Base-by-base conservation (phyloP, 2,329 filamentous ascomycete species). In the Nemania diffusa region DNA sequence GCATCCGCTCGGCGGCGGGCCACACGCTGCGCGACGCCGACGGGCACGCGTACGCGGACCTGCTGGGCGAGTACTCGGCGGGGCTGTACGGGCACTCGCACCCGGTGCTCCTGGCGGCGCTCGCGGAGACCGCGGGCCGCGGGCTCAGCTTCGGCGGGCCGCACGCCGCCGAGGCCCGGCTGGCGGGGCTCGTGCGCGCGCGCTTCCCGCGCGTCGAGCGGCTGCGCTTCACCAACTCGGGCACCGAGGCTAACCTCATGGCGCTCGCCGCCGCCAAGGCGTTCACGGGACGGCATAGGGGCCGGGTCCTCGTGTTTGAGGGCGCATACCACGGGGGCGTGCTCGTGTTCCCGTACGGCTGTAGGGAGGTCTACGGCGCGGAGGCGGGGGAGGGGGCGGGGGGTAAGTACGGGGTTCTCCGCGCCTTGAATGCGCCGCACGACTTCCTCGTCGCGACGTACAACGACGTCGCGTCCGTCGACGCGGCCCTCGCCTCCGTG, bases 61-160 rank as follows among this genome's bases (percentile, higher is more conserved):
- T 92, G 7, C 80, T 89, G 0, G 85, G 85, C 37, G 90, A 92
- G 75, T 87, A 87, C 72, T 88, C 87, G 0, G 90, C 90, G 1
- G 88, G 87, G 1, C 81, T 92, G 13, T 91, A 87, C 73, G 90
- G 90, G 0, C 90, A 92, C 77, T 89, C 86, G 0, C 82, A 91
- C 60, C 84, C 85, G 0, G 71, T 79, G 1, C 86, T 92, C 62
- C 57, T 81, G 2, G 71, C 78, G 0, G 82, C 88, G 0, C 79
- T 91, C 1, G 77, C 80, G 44, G 80, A 81, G 15, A 68, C 67
- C 48, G 27, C 46, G 48, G 48, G 53, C 44, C 65, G 52, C 15
- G 70, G 69, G 9, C 37, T 68, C 20, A 63, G 64, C 11, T 71
- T 67, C 57, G 70, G 69, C n/a, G 67, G 64, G 3, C 62, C 62